Evolutionary conservation across 371 early-diverging fungal genomes (phyloP), one percentile per base, ranked within the genome.

Genomic region (Circinella minor): DNA sequence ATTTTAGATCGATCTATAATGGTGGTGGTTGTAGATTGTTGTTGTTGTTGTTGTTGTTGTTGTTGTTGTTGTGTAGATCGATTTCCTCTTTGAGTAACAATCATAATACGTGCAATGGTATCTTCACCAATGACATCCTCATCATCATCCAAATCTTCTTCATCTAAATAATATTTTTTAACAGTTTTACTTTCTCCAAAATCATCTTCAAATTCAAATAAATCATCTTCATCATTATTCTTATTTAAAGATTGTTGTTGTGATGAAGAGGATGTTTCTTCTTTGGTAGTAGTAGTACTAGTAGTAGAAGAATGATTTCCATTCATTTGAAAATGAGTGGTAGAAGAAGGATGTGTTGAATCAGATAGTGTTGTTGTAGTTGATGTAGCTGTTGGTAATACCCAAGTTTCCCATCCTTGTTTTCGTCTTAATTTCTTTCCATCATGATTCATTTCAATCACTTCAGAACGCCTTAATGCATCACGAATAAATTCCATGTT

Each of bases 51-150:
- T 11, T 2, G 43, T 43, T 2, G 43, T 43, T 43, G 43, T 43
- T 94, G 43, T 43, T 43, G 43, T 11, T 43, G 43, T 43, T 43
- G 43, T 43, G 6, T 6, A 9, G 43, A 43, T 43, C 43, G 93
- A n/a, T 57, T 27, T 65, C 86, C 83, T 48, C 89, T 90, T 77
- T 94, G 95, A 37, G 97, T 95, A 60, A 97, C 96, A 82, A 97
- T 95, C 82, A 97, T 83, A 69, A 96, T 87, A 39, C 92, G 87
- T 59, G 92, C 94, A 38, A 96, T 89, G 43, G 89, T 90, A 5
- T 96, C 97, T 70, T 96, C 96, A 68, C 94, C 96, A 38, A 85
- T 81, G 65, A 89, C 90, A 54, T 86, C 88, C 34, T 90, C 91
- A 18, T 90, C 90, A 46, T 89, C 89, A 18, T 90, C 91, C 34